Percentiles rank a stretch among this genome's conserved stretches.
Conservation (phyloP, 192 early-diverging fungal species). For the Podila clonocystis region DNA sequence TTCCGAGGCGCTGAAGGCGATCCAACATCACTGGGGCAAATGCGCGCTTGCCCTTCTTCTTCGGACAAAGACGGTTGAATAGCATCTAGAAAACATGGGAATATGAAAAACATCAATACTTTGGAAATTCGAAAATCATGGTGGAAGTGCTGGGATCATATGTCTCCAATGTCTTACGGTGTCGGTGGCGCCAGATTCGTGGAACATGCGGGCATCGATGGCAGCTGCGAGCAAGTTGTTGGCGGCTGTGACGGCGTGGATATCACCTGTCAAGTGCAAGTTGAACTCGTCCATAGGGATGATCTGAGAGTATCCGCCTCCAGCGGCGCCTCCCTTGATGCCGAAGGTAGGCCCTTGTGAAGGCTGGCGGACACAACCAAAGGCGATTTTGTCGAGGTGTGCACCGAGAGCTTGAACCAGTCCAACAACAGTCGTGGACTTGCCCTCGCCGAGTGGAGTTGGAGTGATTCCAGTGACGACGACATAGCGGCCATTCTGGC, state of each 20-base stretch:
- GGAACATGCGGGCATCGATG: slow-evolving; percentile 98
- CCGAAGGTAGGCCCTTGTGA: slow-evolving; percentile 99
- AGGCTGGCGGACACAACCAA: slow-evolving; percentile 99
- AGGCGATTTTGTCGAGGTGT: slow-evolving; percentile 84
- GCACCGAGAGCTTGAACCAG: slow-evolving; percentile 95
- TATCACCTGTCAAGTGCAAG: slow-evolving; percentile 98
- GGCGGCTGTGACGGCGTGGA: slow-evolving; percentile 97
- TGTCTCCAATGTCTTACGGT: slow-evolving; percentile 29
- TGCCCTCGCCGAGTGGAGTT: slow-evolving; percentile 98
- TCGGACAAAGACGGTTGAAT: slow-evolving; percentile 90
- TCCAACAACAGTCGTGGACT: slow-evolving; percentile 97
- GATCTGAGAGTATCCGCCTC: slow-evolving; percentile 98
- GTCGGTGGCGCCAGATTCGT: slow-evolving; percentile 88
- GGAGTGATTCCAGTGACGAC: slow-evolving; percentile 99
- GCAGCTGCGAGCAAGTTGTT: slow-evolving; percentile 97
- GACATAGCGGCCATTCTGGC: slow-evolving; percentile 89
- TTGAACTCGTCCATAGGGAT: slow-evolving; percentile 99
- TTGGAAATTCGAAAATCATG: too few species aligned
- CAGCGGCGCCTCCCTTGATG: slow-evolving; percentile 99
- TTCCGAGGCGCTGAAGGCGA: slow-evolving; percentile 85
- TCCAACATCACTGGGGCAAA: slow-evolving; percentile 90
- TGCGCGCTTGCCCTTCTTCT: slow-evolving; percentile 81
- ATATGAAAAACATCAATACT: too few species aligned
- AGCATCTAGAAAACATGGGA: slow-evolving; percentile 59
- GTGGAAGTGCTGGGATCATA: too few species aligned